Evolutionary conservation across 2,329 filamentous ascomycete genomes (phyloP), one percentile per base, ranked within the genome.

Genomic region (Thielaviopsis euricoi): DNA sequence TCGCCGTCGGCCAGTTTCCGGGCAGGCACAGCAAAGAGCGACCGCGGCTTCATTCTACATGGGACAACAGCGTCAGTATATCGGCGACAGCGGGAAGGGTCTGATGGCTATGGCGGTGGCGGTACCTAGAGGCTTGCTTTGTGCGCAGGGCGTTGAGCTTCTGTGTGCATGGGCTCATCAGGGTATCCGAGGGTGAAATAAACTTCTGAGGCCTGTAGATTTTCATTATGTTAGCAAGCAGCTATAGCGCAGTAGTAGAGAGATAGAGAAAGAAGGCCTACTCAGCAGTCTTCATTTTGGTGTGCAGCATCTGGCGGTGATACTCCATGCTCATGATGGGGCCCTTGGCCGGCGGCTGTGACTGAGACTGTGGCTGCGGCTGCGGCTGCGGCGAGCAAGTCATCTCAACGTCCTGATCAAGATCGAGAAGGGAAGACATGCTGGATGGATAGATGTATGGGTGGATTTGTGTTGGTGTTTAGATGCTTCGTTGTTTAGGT

Each of bases 81-180:
- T 13, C 46, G 12, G 5, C 6, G 22, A 15, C 25, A 46, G 37
- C n/a, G 17, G 52, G 15, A 15, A 33, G n/a, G n/a, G n/a, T n/a
- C n/a, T n/a, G n/a, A n/a, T n/a, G n/a, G n/a, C n/a, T n/a, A 40
- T 43, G 19, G 77, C 80, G 68, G 29, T 10, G 29, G 7, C 29
- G 29, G 9, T 76, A 88, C 85, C 89, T 91, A 72, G 78, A 79
- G 62, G 83, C 83, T 66, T 88, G 84, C 75, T 89, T 89, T 73
- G 81, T 87, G 71, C 87, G 86, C 70, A 90, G 81, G 48, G 85
- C 84, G 62, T 78, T 85, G 65, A 93, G 79, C 77, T 93, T 93
- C 70, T 86, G 84, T 19, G 84, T 86, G 71, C 87, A 89, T 40
- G 88, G 88, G 65, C 85, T 89, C 83, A 89, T 87, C 74, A 94